Percentiles rank a stretch among this genome's conserved stretches.
These are phyloP conservation scores for Hypoxylon subgilvum DNA, from an alignment of 495 filamentous ascomycete species.

Conservation along the genomic window DNA sequence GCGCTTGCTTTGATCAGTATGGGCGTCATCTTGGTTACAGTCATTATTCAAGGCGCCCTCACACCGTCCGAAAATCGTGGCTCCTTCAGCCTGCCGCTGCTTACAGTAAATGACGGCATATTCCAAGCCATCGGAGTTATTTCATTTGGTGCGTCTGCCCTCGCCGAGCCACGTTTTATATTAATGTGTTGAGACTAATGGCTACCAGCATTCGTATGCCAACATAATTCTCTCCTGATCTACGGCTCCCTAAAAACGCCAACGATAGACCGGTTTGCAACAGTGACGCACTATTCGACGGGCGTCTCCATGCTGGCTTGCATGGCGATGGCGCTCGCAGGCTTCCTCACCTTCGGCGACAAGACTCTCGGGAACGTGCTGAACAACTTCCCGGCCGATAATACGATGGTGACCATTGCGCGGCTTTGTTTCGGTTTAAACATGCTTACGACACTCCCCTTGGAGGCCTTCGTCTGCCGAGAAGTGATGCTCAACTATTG, in stretches of 20 bases:
- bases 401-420: constrained; percentile 90
- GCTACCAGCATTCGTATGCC: constrained; percentile 78
- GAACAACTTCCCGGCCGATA: constrained; percentile 93
- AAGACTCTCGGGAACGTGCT: constrained; percentile 92
- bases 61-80: constrained; percentile 74
- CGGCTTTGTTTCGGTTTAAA: constrained; percentile 94
- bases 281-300: constrained; percentile 91
- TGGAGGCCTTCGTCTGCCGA: constrained; percentile 96
- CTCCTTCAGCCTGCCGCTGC: constrained; percentile 64
- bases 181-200: constrained; percentile 38
- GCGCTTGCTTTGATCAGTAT: constrained; percentile 90
- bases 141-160: constrained; percentile 75
- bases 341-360: constrained; percentile 91
- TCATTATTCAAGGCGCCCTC: constrained; percentile 82
- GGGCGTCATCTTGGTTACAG: constrained; percentile 82
- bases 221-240: constrained; percentile 96
- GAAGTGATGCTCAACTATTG: constrained; percentile 96
- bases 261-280: constrained; percentile 90
- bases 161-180: background rate
- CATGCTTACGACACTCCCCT: constrained; percentile 95
- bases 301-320: constrained; percentile 87
- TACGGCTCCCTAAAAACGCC: constrained; percentile 94
- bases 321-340: constrained; percentile 82
- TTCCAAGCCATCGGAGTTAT: constrained; percentile 97
- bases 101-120: constrained; percentile 81